Evolutionary conservation across 495 filamentous ascomycete species (phyloP), one percentile per base, ranked within the genome.

Genomic region (Ramalina intermedia): DNA sequence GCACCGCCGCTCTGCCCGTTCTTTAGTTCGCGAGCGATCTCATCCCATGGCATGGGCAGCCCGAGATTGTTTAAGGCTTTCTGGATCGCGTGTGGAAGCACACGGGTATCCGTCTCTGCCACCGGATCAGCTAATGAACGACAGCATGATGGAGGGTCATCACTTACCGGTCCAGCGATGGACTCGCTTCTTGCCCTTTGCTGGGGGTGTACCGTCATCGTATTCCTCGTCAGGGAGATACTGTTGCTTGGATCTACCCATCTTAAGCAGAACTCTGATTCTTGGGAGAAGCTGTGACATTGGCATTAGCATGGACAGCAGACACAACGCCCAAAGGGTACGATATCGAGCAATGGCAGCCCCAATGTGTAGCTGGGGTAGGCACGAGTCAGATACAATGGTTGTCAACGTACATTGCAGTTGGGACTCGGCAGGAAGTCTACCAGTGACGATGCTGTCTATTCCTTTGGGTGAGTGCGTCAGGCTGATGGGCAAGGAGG

Each of bases 41-140:
- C 47, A 0, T 54, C 47, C 68, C 69, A 75, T 0, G 70, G 70
- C 2, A 75, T 59, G 26, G 61, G 66, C 3, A 70, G 37, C 0
- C 53, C 52, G 0, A 56, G 29, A 0, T 35, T 21, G 27, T 69
- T 73, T 48, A 67, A 71, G 6, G 57, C 59, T 0, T 58, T 65
- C 14, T 73, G 69, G 0, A 75, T 48, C 0, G 64, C 54, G 29
- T 33, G 29, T 17, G 73, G 46, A 5, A 75, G 59, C 1, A 73
- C 58, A 14, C 63, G 58, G 46, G 65, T 63, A 41, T 72, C 63
- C 14, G 65, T 46, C 14, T 69, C 63, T 21, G 62, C 69, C 72
- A 39, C 29, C 43, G n/a, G 29, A 13, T 4, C 21, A 41, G 29
- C 48, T 6, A 48, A 33, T 33, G 29, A 33, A 13, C 29, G 6